These are phyloP conservation scores for Paramecium caudatum DNA, from an alignment of 73 alveolate genomes.

Conservation along the genomic window DNA sequence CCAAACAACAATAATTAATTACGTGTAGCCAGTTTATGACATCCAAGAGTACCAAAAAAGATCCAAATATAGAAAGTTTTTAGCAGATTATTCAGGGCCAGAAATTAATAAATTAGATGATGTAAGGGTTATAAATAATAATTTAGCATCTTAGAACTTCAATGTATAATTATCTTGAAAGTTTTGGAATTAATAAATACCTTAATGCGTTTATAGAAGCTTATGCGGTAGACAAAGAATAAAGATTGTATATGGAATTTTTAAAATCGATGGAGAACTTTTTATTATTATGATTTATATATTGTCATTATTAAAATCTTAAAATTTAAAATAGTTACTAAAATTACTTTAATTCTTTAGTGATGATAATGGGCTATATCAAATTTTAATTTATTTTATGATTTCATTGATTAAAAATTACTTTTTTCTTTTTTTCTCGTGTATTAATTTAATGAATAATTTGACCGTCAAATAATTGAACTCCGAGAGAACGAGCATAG, in stretches of 20 bases:
- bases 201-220: slow-evolving; percentile 21
- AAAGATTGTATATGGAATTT: slow-evolving; percentile 58
- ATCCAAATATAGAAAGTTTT: slow-evolving; percentile 7
- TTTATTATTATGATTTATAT: slow-evolving; percentile 13
- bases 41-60: neutral
- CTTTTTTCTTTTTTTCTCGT: too few species aligned
- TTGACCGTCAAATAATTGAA: too few species aligned
- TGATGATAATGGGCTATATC: too few species aligned
- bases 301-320: too few species aligned
- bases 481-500: too few species aligned
- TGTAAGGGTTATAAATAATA: neutral
- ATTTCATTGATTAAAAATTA: too few species aligned
- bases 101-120: slow-evolving; percentile 58
- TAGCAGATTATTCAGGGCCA: slow-evolving; percentile 53
- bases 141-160: slow-evolving; percentile 1
- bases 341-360: too few species aligned
- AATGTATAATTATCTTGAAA: neutral
- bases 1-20: slow-evolving; percentile 28
- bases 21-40: slow-evolving; percentile 51
- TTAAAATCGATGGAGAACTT: slow-evolving; percentile 4
- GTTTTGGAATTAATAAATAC: neutral
- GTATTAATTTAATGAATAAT: too few species aligned
- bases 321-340: too few species aligned
- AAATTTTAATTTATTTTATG: too few species aligned
- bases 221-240: slow-evolving; percentile 43